A percentile compares a stretch with the other conserved stretches of the same genome.
Evolutionary conservation across 306 rosid species (phyloP).

Genomic region (Dicorynia guianensis): DNA sequence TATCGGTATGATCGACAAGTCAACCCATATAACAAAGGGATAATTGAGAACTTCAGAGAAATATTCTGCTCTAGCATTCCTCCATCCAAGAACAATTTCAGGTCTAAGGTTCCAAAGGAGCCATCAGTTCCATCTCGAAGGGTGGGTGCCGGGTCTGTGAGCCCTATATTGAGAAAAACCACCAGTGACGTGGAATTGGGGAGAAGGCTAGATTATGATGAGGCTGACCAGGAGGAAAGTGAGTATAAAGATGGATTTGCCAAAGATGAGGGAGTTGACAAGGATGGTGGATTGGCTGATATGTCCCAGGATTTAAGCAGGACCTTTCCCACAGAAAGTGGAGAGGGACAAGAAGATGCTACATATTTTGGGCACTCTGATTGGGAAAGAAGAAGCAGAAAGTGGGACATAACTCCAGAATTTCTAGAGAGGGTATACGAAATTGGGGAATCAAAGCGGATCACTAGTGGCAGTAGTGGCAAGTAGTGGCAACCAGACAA

Average conservation of each 20-base stretch:
- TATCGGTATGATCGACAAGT: slow-evolving; percentile 62
- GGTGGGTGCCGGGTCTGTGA: slow-evolving; percentile 40
- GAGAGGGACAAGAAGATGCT: slow-evolving; percentile 44
- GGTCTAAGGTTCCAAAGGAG: slow-evolving; percentile 61
- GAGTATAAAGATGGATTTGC: slow-evolving; percentile 46
- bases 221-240: slow-evolving; percentile 36
- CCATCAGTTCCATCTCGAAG: slow-evolving; percentile 36
- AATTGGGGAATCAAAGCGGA: slow-evolving; percentile 46
- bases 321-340: slow-evolving; percentile 44
- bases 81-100: slow-evolving; percentile 68
- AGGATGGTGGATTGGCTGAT: slow-evolving; percentile 47
- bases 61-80: slow-evolving; percentile 65
- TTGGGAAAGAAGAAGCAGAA: slow-evolving; percentile 53
- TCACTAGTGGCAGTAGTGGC: background rate
- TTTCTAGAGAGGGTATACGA: slow-evolving; percentile 43
- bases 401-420: slow-evolving; percentile 50
- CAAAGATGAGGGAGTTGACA: slow-evolving; percentile 43
- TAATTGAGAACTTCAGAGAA: slow-evolving; percentile 59
- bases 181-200: slow-evolving; percentile 55
- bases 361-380: slow-evolving; percentile 41
- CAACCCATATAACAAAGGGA: slow-evolving; percentile 68
- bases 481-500: slow-evolving; percentile 26
- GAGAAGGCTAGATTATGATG: slow-evolving; percentile 50
- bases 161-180: slow-evolving; percentile 55
- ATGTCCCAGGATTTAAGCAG: slow-evolving; percentile 51